phyloP scores from a whole-genome alignment of 2,329 filamentous ascomycete species.

The Pyricularia sp. region DNA sequence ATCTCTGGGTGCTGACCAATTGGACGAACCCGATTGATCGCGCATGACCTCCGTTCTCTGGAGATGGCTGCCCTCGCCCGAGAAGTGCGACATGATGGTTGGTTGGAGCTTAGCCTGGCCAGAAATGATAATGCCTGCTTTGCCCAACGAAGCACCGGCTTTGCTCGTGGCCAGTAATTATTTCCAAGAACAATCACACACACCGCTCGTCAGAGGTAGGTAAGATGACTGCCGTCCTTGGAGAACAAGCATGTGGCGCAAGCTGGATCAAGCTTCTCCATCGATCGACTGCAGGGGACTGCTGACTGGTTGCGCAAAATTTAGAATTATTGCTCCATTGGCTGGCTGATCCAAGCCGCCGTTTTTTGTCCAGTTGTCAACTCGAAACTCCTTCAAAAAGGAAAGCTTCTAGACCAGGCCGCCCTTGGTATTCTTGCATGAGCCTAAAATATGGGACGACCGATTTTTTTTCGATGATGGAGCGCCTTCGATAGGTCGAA shows the following conservation, averaged over 20 bases:
- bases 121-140: not conserved
- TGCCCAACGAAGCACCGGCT: not conserved
- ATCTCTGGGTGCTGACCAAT: not conserved
- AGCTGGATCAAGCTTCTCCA: not conserved
- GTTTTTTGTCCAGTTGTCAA: not conserved
- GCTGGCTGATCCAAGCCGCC: not conserved
- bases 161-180: not conserved
- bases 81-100: not conserved
- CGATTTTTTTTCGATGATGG: slow-evolving; percentile 14
- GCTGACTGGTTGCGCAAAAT: not conserved
- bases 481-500: slow-evolving; percentile 8
- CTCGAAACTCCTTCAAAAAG: not conserved
- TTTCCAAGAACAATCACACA: not conserved
- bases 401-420: slow-evolving; percentile 4
- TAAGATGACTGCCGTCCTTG: not conserved
- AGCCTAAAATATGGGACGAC: slow-evolving; percentile 13
- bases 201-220: not conserved
- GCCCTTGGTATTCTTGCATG: not conserved
- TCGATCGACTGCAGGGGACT: not conserved
- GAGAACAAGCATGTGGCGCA: not conserved
- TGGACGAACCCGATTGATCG: not conserved
- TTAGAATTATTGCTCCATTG: not conserved
- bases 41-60: not conserved
- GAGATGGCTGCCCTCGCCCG: not conserved
- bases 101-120: not conserved